phyloP scores from a whole-genome alignment of 2,329 filamentous ascomycete species.

The Pestalotiopsis sp. region DNA sequence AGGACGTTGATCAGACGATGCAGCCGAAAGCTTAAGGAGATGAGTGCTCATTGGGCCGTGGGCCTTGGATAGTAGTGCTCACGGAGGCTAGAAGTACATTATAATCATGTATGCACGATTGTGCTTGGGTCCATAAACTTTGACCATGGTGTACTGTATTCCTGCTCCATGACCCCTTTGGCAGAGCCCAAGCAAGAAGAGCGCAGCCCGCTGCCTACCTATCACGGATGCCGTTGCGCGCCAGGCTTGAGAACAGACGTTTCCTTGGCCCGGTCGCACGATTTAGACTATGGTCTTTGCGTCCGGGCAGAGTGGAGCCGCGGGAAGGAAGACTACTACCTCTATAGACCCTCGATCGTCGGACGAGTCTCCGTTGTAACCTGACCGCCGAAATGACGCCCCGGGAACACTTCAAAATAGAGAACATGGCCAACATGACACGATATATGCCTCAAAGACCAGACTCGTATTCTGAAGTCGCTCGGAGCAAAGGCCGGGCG shows the following conservation, averaged over 20 bases:
- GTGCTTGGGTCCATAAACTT: conserved; percentile 2
- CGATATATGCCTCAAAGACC: background rate
- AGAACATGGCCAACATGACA: background rate
- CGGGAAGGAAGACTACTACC: background rate
- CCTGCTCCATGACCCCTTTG: background rate
- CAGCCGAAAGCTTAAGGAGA: conserved; percentile 10
- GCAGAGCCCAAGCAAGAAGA: background rate
- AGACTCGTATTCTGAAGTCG: background rate
- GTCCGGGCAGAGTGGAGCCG: background rate
- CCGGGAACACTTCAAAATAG: background rate
- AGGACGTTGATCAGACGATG: conserved; percentile 6
- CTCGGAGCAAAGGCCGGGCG: background rate
- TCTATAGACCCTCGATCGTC: background rate
- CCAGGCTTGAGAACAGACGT: conserved; percentile 1
- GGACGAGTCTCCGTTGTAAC: background rate
- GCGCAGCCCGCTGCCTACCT: background rate
- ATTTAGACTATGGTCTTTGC: conserved; percentile 9
- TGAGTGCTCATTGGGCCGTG: background rate
- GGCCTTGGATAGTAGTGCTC: background rate
- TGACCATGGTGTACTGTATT: background rate
- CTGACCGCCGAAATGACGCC: conserved; percentile 1
- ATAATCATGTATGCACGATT: conserved; percentile 2
- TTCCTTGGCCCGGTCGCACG: conserved; percentile 1
- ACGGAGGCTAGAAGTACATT: background rate
- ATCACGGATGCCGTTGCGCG: background rate